Evolutionary conservation across 2,329 filamentous ascomycete genomes (phyloP), one percentile per base, ranked within the genome.

Genomic region (Colletotrichum liaoningense): DNA sequence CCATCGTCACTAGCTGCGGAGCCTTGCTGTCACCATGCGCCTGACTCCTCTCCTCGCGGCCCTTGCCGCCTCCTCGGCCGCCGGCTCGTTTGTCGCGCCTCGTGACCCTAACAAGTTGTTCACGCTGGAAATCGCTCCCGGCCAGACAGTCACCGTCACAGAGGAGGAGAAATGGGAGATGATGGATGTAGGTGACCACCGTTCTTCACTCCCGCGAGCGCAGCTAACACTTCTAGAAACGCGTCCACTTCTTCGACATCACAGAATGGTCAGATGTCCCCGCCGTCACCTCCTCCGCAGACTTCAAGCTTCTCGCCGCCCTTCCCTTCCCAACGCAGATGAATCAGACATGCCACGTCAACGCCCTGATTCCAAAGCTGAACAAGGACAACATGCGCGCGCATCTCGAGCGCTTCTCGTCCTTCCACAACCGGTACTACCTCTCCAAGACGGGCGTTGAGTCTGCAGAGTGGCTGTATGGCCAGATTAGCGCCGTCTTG

Each of bases 401-500:
- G 16, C 65, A 66, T 5, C 42, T 81, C 22, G 77, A 93, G 75
- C 89, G 86, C 12, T 92, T 93, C 77, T 91, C 90, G 0, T 85
- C 85, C 49, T 93, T 93, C 83, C 89, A 92, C 79, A 93, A 91
- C 9, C 86, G 92, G 64, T 93, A 93, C 83, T 93, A 92, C 82
- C 89, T 88, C 78, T 91, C 89, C 7, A 82, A 87, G 33, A 90
- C 89, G 70, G 94, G 94, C 1, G 87, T 88, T 5, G 85, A 95
- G 80, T 94, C 93, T 1, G 94, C 93, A 1, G 90, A 90, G 65
- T 97, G 94, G 94, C 84, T 97, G 6, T 86, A 92, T 46, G 84
- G 86, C 24, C 91, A 92, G 76, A 91, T 96, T 38, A 87, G 90
- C 75, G 83, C 87, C 30, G 89, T 92, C 2, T 85, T 95, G 69